Conservation (phyloP, 768 basidiomycete species). For the Suillus subalutaceus region DNA sequence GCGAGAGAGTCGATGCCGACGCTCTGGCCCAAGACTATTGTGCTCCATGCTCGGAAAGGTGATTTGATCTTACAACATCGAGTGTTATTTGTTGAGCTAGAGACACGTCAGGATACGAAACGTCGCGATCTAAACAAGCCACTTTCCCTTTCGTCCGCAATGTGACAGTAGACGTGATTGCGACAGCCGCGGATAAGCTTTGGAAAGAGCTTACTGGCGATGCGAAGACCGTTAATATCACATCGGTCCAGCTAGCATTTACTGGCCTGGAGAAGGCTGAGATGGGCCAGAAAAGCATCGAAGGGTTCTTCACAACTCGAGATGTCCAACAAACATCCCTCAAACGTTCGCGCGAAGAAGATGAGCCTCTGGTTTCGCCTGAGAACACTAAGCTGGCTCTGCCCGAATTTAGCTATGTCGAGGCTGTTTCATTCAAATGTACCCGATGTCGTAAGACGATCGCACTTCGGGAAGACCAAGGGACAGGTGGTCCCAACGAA, state of each 20-base stretch:
- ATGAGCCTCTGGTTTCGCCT: conserved; percentile 13
- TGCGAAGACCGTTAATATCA: conserved; percentile 60
- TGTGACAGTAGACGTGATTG: conserved; percentile 75
- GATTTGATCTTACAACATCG: conserved; percentile 9
- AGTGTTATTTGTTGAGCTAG: conserved; percentile 3
- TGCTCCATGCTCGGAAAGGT: conserved; percentile 78
- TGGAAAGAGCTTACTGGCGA: conserved; percentile 86
- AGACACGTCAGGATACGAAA: conserved; percentile 56
- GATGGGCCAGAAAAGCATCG: conserved; percentile 82
- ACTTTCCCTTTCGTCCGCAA: conserved; percentile 84
- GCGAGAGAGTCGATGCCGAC: conserved; percentile 72
- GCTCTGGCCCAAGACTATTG: conserved; percentile 92
- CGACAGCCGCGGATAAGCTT: conserved; percentile 73
- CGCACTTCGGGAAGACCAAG: conserved; percentile 29
- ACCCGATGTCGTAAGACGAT: conserved; percentile 57
- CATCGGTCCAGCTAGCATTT: conserved; percentile 73
- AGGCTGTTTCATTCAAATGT: conserved; percentile 53
- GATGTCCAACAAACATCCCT: conserved; percentile 22
- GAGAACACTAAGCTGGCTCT: neutral
- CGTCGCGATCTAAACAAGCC: conserved; percentile 77
- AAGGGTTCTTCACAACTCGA: conserved; percentile 72
- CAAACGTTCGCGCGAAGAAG: conserved; percentile 45
- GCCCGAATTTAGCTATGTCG: neutral
- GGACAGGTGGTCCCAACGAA: conserved; percentile 26
- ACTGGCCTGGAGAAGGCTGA: conserved; percentile 77